Evolutionary conservation across 2,329 filamentous ascomycete species (phyloP).

Genomic region (Gyromitra esculenta): DNA sequence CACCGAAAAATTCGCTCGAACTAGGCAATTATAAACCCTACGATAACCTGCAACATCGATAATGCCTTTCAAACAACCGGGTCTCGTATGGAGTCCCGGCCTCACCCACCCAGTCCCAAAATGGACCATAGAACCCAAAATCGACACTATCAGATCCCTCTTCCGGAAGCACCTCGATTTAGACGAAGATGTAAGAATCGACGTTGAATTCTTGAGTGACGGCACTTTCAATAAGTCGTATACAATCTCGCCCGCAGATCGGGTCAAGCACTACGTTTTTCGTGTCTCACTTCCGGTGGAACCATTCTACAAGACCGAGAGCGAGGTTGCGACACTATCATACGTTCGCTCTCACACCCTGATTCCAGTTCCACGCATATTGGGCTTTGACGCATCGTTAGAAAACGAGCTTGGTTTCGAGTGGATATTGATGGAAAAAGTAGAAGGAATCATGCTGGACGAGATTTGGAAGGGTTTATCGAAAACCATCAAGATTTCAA

Average conservation of each 20-base stretch:
- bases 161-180: constrained; percentile 20
- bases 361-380: constrained; percentile 60
- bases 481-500: constrained; percentile 3
- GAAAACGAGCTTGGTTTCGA: constrained; percentile 61
- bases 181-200: neutral
- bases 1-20: neutral
- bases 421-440: constrained; percentile 61
- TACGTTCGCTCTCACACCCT: constrained; percentile 59
- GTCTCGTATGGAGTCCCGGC: constrained; percentile 17
- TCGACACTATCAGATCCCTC: constrained; percentile 18
- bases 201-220: constrained; percentile 35
- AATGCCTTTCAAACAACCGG: constrained; percentile 3
- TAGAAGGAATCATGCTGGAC: constrained; percentile 48
- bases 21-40: neutral
- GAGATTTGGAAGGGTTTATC: constrained; percentile 36
- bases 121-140: constrained; percentile 23
- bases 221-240: constrained; percentile 48
- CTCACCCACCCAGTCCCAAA: constrained; percentile 10
- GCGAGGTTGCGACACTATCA: constrained; percentile 61
- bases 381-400: constrained; percentile 59
- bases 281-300: constrained; percentile 61
- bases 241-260: constrained; percentile 8
- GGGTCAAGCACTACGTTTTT: constrained; percentile 56
- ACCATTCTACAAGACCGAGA: constrained; percentile 60
- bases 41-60: neutral